Percentiles rank a stretch among this genome's conserved stretches.
phyloP scores from a whole-genome alignment of 2,329 filamentous ascomycete genomes.

The Monosporascus sp. region DNA sequence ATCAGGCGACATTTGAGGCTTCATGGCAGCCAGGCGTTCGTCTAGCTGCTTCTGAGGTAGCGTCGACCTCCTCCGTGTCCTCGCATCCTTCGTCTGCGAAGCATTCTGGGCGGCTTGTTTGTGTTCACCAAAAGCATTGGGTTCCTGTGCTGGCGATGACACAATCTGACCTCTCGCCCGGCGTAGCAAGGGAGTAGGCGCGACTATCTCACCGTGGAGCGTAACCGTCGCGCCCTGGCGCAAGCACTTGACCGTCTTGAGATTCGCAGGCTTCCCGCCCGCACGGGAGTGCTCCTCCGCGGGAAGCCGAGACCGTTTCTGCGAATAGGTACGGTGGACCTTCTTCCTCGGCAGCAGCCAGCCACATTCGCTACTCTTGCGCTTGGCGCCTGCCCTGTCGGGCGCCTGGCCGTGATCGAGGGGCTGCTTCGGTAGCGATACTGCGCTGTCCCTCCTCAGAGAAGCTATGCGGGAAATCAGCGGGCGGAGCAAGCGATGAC shows the following conservation, averaged over 20 bases:
- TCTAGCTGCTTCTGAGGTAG: slow-evolving; percentile 22
- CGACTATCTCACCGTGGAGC: slow-evolving; percentile 19
- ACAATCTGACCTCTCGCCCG: slow-evolving; percentile 22
- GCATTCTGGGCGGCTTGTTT: not conserved
- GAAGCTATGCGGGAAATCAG: slow-evolving; percentile 37
- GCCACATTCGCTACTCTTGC: slow-evolving; percentile 7
- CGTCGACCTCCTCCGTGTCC: slow-evolving; percentile 3
- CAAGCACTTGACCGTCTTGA: slow-evolving; percentile 11
- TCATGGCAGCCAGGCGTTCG: slow-evolving; percentile 30
- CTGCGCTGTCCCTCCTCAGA: slow-evolving; percentile 28
- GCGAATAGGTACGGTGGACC: slow-evolving; percentile 26
- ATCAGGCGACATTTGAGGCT: slow-evolving; percentile 21
- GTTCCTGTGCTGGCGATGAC: slow-evolving; percentile 12
- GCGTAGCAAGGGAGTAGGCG: slow-evolving; percentile 23
- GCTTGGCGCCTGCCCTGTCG: slow-evolving; percentile 5
- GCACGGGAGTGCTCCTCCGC: not conserved
- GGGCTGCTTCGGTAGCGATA: slow-evolving; percentile 5
- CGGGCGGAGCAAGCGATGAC: slow-evolving; percentile 37
- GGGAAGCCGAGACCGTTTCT: slow-evolving; percentile 11
- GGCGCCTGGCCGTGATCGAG: slow-evolving; percentile 2
- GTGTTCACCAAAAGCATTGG: not conserved
- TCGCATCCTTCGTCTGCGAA: not conserved
- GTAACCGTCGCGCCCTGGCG: slow-evolving; percentile 3
- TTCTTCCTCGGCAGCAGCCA: slow-evolving; percentile 25
- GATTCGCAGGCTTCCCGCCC: not conserved